A percentile compares a stretch with the other conserved stretches of the same genome.
These are phyloP conservation scores for Boletus sp. DNA, from an alignment of 1,284 basidiomycete species.

Conservation along the genomic window DNA sequence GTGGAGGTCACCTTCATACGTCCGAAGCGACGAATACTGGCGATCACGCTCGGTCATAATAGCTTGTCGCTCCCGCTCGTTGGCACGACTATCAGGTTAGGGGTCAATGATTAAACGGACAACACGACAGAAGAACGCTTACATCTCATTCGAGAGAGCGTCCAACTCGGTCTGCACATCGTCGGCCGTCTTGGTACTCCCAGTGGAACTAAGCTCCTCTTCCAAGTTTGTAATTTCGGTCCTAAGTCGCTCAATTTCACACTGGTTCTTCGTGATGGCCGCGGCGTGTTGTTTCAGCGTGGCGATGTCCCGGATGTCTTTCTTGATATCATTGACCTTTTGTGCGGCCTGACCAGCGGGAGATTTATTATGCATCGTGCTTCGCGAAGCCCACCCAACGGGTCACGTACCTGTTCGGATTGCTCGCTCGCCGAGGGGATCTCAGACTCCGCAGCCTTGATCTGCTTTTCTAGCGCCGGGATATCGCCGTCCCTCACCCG, in stretches of 20 bases:
- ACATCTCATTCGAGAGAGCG: constrained; percentile 64
- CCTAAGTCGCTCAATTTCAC: constrained; percentile 63
- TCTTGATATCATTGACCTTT: constrained; percentile 45
- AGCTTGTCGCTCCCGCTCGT: constrained; percentile 64
- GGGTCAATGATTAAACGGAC: neutral
- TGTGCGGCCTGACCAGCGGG: constrained; percentile 41
- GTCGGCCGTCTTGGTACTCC: constrained; percentile 77
- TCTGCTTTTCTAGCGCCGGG: constrained; percentile 61
- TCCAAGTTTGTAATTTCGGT: constrained; percentile 68
- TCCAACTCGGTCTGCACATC: constrained; percentile 80
- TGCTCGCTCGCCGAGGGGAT: constrained; percentile 48
- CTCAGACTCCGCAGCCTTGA: constrained; percentile 53
- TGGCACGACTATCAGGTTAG: constrained; percentile 49
- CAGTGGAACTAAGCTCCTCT: constrained; percentile 62
- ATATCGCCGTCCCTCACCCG: constrained; percentile 61
- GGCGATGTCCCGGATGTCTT: constrained; percentile 59
- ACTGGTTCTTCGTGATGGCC: constrained; percentile 59
- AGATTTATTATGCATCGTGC: neutral
- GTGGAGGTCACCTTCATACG: constrained; percentile 56
- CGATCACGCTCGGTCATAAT: constrained; percentile 66
- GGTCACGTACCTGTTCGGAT: constrained; percentile 53
- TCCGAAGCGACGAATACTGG: constrained; percentile 53
- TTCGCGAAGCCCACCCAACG: neutral
- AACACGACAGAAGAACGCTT: constrained; percentile 25
- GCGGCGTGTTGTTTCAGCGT: constrained; percentile 62